These are phyloP conservation scores for Aspergillus aculeatinus DNA, from an alignment of 2,329 filamentous ascomycete species.

Conservation along the genomic window DNA sequence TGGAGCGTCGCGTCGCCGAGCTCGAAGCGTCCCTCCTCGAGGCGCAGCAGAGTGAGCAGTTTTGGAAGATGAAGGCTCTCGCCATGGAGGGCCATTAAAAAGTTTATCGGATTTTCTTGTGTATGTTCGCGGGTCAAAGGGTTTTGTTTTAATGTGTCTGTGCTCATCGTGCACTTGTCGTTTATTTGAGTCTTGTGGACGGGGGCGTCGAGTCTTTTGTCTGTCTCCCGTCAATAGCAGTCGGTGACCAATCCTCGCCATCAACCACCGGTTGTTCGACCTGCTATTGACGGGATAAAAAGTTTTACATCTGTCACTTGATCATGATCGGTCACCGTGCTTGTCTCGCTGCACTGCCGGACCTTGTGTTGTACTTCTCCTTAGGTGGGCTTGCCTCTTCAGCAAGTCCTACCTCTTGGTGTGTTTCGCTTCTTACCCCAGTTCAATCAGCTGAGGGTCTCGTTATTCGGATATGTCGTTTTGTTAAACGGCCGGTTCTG, in stretches of 20 bases:
- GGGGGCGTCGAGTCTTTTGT: constrained; percentile 37
- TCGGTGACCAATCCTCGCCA: constrained; percentile 14
- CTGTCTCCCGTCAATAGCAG: constrained; percentile 26
- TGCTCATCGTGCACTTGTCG: constrained; percentile 20
- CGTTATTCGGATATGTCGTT: background rate
- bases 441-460: background rate
- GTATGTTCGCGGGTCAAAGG: constrained; percentile 6
- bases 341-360: constrained; percentile 1
- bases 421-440: constrained; percentile 13
- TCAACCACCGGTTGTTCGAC: constrained; percentile 11
- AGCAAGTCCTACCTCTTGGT: constrained; percentile 4
- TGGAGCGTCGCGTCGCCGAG: constrained; percentile 72
- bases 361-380: constrained; percentile 7
- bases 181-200: constrained; percentile 27
- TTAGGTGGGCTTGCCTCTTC: background rate
- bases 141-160: constrained; percentile 15
- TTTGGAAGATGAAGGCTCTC: constrained; percentile 39
- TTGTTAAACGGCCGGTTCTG: constrained; percentile 47
- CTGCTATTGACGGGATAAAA: constrained; percentile 29
- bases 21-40: constrained; percentile 53
- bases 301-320: constrained; percentile 11
- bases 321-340: background rate
- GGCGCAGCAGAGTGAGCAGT: constrained; percentile 36
- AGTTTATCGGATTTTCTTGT: constrained; percentile 11
- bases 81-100: constrained; percentile 23